phyloP scores from a whole-genome alignment of 805 yeast species.

The Nakazawaea wickerhamii region DNA sequence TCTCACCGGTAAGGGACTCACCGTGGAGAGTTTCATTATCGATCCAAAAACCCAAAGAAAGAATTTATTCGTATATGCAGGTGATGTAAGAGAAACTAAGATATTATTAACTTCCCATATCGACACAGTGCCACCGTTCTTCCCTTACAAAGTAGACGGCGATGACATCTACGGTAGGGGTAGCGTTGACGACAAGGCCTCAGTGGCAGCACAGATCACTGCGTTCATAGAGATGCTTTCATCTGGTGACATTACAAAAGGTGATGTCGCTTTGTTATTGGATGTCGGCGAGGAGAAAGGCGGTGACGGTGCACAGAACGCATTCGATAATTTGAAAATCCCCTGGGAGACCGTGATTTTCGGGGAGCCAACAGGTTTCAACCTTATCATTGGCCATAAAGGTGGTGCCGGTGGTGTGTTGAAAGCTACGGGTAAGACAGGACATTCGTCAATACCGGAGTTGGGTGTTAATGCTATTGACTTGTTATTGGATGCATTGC shows the following conservation, averaged over 20 bases:
- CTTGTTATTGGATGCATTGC: conserved; percentile 45
- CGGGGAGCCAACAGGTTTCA: conserved; percentile 73
- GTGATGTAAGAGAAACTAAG: conserved; percentile 37
- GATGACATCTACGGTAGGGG: conserved; percentile 61
- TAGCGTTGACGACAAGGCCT: conserved; percentile 64
- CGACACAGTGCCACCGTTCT: conserved; percentile 68
- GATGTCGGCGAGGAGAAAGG: conserved; percentile 72
- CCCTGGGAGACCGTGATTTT: conserved; percentile 59
- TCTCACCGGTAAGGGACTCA: conserved; percentile 38
- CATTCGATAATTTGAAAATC: conserved; percentile 30
- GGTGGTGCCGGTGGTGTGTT: conserved; percentile 43
- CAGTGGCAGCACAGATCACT: conserved; percentile 57
- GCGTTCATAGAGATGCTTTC: conserved; percentile 45
- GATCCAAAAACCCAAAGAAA: conserved; percentile 28
- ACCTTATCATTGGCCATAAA: conserved; percentile 66
- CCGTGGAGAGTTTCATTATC: conserved; percentile 42
- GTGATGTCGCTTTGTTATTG: conserved; percentile 52
- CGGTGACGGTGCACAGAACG: conserved; percentile 57
- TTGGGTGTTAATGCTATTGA: conserved; percentile 60
- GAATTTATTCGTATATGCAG: conserved; percentile 55
- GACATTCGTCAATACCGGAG: conserved; percentile 69
- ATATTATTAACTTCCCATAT: conserved; percentile 59
- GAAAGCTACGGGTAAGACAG: conserved; percentile 47
- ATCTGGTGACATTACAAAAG: conserved; percentile 35
- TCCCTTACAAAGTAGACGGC: conserved; percentile 44